phyloP scores from a whole-genome alignment of 495 filamentous ascomycete species.

The Talaromyces ruber region DNA sequence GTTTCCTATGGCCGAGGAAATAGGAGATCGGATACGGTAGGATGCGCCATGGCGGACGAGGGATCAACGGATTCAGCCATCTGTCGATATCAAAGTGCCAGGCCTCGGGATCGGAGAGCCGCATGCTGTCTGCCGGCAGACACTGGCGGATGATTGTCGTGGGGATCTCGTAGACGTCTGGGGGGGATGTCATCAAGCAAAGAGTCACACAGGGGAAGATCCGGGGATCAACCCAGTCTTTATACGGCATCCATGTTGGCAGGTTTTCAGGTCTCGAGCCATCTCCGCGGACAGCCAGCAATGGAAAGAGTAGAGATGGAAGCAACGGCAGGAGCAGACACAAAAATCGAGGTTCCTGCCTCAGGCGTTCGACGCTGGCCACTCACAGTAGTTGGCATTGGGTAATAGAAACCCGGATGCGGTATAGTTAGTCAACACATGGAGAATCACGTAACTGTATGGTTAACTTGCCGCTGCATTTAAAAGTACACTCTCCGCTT shows the following conservation, averaged over 20 bases:
- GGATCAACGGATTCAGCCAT: conserved; percentile 54
- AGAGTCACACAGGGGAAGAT: not conserved
- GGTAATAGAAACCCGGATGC: conserved; percentile 31
- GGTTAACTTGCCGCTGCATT: not conserved
- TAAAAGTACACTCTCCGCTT: no score
- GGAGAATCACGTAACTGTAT: not conserved
- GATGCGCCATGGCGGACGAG: conserved; percentile 32
- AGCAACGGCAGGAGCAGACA: not conserved
- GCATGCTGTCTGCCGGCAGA: conserved; percentile 1
- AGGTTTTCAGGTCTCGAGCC: not conserved
- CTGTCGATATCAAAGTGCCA: conserved; percentile 60
- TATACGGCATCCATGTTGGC: not conserved
- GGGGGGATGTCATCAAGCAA: not conserved
- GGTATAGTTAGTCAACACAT: conserved; percentile 15
- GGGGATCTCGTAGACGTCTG: not conserved
- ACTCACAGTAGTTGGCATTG: conserved; percentile 15
- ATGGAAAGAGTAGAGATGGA: not conserved
- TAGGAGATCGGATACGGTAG: conserved; percentile 29
- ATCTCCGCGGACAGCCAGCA: conserved; percentile 4
- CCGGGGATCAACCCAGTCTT: not conserved
- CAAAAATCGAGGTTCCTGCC: conserved; percentile 12
- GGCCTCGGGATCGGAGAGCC: conserved; percentile 9
- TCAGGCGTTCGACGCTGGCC: conserved; percentile 12
- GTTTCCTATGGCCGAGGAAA: conserved; percentile 31
- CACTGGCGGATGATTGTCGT: not conserved